phyloP scores from a whole-genome alignment of 805 yeast species.

The Torulaspora maleeae region DNA sequence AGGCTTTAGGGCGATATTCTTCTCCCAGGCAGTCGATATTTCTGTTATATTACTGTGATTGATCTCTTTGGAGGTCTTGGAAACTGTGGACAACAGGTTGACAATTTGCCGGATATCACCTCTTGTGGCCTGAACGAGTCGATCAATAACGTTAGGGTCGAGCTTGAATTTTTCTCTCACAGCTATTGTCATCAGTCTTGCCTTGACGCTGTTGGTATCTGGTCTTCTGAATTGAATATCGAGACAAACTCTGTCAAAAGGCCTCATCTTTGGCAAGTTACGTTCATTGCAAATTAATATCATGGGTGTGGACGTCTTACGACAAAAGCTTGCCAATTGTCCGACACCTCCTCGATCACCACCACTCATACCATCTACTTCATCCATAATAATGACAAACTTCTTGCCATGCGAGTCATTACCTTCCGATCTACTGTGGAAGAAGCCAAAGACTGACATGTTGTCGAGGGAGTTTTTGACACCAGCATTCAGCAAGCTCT shows the following conservation, averaged over 20 bases:
- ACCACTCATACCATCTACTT: conserved; percentile 98
- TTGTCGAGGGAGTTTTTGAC: conserved; percentile 71
- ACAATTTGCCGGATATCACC: conserved; percentile 94
- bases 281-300: conserved; percentile 92
- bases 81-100: conserved; percentile 78
- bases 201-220: conserved; percentile 69
- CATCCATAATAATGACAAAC: conserved; percentile 92
- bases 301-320: conserved; percentile 81
- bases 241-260: conserved; percentile 77
- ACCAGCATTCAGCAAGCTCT: conserved; percentile 62
- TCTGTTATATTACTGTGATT: conserved; percentile 53
- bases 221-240: conserved; percentile 90
- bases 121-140: conserved; percentile 75
- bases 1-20: conserved; percentile 84
- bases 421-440: conserved; percentile 38
- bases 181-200: conserved; percentile 87
- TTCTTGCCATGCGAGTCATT: conserved; percentile 44
- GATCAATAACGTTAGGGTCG: conserved; percentile 76
- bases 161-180: conserved; percentile 74
- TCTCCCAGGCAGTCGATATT: conserved; percentile 72
- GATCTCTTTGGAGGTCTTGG: conserved; percentile 64
- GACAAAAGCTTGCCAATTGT: conserved; percentile 80
- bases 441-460: conserved; percentile 77
- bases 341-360: conserved; percentile 99
- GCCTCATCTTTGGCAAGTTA: conserved; percentile 89